Percentiles rank a stretch among this genome's conserved stretches.
Conservation (phyloP, 352 stramenopile species). For the Peronospora destructor region DNA sequence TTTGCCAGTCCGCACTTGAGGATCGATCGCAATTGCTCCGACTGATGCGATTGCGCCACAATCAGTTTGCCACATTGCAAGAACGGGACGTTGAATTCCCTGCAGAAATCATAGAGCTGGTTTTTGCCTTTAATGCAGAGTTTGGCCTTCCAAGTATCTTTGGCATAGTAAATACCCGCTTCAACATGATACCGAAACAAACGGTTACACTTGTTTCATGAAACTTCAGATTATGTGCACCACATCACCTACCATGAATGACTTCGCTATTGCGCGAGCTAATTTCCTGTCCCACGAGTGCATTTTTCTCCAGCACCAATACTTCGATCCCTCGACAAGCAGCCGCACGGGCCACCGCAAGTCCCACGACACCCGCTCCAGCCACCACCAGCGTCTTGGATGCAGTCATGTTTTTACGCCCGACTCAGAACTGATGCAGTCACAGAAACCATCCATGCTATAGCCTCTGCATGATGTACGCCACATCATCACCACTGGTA, state of each 20-base stretch:
- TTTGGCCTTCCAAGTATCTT: slow-evolving; percentile 81
- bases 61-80: slow-evolving; percentile 93
- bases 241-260: slow-evolving; percentile 76
- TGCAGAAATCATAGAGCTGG: slow-evolving; percentile 90
- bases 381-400: slow-evolving; percentile 63
- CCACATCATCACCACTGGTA: slow-evolving; percentile 1
- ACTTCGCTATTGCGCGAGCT: slow-evolving; percentile 93
- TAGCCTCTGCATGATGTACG: not conserved
- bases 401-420: slow-evolving; percentile 12
- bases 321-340: slow-evolving; percentile 57
- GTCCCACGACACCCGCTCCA: slow-evolving; percentile 67
- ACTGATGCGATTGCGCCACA: slow-evolving; percentile 72
- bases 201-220: slow-evolving; percentile 6
- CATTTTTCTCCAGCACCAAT: slow-evolving; percentile 85
- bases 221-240: slow-evolving; percentile 10
- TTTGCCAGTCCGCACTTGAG: slow-evolving; percentile 36
- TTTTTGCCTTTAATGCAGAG: slow-evolving; percentile 88
- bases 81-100: slow-evolving; percentile 69
- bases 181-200: not conserved
- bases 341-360: slow-evolving; percentile 55
- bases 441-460: too few species aligned
- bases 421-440: too few species aligned
- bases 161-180: slow-evolving; percentile 91
- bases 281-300: slow-evolving; percentile 77
- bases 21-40: slow-evolving; percentile 37